Base-by-base conservation (phyloP, 768 basidiomycete genomes). In the Filobasidium wieringae region DNA sequence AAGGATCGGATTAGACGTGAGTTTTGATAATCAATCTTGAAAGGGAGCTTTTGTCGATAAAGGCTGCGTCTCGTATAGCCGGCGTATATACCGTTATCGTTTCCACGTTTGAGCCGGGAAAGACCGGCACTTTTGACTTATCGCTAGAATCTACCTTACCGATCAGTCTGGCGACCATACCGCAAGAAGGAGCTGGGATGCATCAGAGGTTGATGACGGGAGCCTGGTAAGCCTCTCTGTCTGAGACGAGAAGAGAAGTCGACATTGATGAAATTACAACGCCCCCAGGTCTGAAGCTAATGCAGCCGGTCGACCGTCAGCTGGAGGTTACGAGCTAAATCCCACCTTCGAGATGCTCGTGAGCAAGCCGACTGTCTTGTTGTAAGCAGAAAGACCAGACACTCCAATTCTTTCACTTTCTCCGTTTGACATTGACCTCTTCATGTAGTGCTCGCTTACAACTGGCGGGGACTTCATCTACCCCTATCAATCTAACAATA, bases 181-280 rank as follows among this genome's bases (percentile, higher is more conserved):
- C 84, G 0, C 81, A 84, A 57, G 93, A 97, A 75, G 91, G 89
- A 0, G 88, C 90, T 0, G 92, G 91, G 0, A 88, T 95, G 89
- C 93, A 85, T 68, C 75, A 74, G 22, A 84, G 86, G 63, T 68
- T 77, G 0, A 64, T 85, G 1, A 79, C 76, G n/a, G 89, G 88
- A 3, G 74, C 77, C 36, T 97, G 92, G 92, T 87, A 60, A 52
- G 80, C 70, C 17, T 33, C 30, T 4, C 15, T 7, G 29, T 26
- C 17, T 14, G 14, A 4, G 15, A 43, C 31, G 12, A 41, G 6
- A 5, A n/a, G n/a, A 36, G 2, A 3, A 2, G 7, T 27, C n/a
- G 1, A 34, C 4, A 9, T 30, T 33, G 4, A 24, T 37, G 3
- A n/a, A 7, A 7, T 26, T 24, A 7, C 14, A 24, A 24, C 27